phyloP scores from a whole-genome alignment of 495 filamentous ascomycete genomes.

The Cladorrhinum samala region DNA sequence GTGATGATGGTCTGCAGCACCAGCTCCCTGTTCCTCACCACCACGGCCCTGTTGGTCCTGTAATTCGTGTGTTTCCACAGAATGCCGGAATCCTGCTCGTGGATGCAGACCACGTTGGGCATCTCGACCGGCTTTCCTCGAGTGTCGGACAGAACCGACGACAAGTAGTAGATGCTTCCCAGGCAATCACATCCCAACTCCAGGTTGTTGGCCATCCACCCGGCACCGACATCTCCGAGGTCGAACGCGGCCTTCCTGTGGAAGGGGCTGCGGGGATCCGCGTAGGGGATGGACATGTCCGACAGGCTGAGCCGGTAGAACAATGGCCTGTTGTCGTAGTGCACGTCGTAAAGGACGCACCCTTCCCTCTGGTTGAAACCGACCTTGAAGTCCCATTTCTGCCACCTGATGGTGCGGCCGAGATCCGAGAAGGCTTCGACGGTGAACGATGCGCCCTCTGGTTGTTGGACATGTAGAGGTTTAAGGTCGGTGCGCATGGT shows the following conservation, averaged over 20 bases:
- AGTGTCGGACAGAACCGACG: slow-evolving; percentile 46
- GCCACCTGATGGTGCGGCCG: slow-evolving; percentile 48
- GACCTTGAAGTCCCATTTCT: slow-evolving; percentile 66
- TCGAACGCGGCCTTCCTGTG: slow-evolving; percentile 78
- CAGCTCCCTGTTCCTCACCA: slow-evolving; percentile 63
- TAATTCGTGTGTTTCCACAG: slow-evolving; percentile 82
- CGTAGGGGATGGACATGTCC: slow-evolving; percentile 79
- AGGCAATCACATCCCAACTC: slow-evolving; percentile 65
- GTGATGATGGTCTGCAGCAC: slow-evolving; percentile 76
- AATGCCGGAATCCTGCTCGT: slow-evolving; percentile 69
- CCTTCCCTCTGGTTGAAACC: slow-evolving; percentile 72
- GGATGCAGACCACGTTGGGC: slow-evolving; percentile 73
- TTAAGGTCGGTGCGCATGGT: slow-evolving; percentile 61
- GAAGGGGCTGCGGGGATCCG: slow-evolving; percentile 63
- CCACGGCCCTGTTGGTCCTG: slow-evolving; percentile 60
- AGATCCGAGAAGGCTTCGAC: slow-evolving; percentile 41
- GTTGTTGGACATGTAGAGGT: slow-evolving; percentile 69
- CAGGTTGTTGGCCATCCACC: slow-evolving; percentile 70
- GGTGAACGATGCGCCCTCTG: slow-evolving; percentile 67
- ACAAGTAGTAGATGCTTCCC: slow-evolving; percentile 70
- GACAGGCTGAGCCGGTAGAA: slow-evolving; percentile 64
- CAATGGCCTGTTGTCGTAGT: slow-evolving; percentile 60
- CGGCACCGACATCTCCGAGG: slow-evolving; percentile 68
- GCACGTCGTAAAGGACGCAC: slow-evolving; percentile 61
- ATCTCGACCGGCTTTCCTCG: slow-evolving; percentile 55